Evolutionary conservation across 2,329 filamentous ascomycete genomes (phyloP).

Genomic region (Cadophora luteo-olivacea): DNA sequence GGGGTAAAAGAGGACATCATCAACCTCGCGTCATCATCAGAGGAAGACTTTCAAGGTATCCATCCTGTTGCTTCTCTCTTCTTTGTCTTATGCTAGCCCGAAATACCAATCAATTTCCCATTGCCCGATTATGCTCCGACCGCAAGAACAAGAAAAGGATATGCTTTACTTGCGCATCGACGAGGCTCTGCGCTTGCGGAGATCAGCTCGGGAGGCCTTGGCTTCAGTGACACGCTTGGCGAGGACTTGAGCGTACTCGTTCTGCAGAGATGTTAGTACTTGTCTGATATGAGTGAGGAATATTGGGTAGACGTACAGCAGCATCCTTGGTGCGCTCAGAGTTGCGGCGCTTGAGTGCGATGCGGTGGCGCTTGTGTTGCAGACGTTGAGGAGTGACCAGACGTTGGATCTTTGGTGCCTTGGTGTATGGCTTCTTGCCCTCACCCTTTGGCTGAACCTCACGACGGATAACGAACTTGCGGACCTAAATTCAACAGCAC

Average conservation of each 20-base stretch:
- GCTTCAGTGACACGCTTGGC: slow-evolving; percentile 97
- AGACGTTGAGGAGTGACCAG: slow-evolving; percentile 99
- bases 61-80: slow-evolving; percentile 13
- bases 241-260: slow-evolving; percentile 95
- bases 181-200: slow-evolving; percentile 95
- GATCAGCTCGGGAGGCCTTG: slow-evolving; percentile 91
- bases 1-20: slow-evolving; percentile 18
- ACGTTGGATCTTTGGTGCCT: slow-evolving; percentile 99
- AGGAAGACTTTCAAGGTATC: slow-evolving; percentile 8
- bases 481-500: slow-evolving; percentile 66
- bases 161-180: slow-evolving; percentile 86
- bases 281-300: slow-evolving; percentile 4
- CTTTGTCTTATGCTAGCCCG: slow-evolving; percentile 28
- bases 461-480: slow-evolving; percentile 99
- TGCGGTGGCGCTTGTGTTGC: slow-evolving; percentile 99
- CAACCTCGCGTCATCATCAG: background rate
- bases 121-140: slow-evolving; percentile 21
- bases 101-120: slow-evolving; percentile 20
- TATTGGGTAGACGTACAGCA: slow-evolving; percentile 73
- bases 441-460: slow-evolving; percentile 97
- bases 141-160: slow-evolving; percentile 24
- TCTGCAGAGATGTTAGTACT: slow-evolving; percentile 63
- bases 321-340: slow-evolving; percentile 98
- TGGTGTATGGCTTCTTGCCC: slow-evolving; percentile 98
- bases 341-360: slow-evolving; percentile 98